Conservation (phyloP, 345 rosid genomes). For the Citrus inodora region DNA sequence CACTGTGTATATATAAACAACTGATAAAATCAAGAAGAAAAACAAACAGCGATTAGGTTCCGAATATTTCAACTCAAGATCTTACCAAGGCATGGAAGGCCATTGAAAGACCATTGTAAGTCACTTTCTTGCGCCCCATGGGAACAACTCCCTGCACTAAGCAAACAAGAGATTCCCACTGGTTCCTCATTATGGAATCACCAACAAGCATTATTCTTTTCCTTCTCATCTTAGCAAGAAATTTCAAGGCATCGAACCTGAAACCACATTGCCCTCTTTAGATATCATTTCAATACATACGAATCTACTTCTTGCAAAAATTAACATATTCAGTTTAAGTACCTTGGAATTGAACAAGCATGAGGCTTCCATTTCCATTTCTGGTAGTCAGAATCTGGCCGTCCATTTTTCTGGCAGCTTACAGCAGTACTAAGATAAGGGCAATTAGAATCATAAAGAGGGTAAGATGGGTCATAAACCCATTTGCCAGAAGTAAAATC, state of each 20-base stretch:
- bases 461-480: conserved; percentile 71
- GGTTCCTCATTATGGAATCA: conserved; percentile 97
- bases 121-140: conserved; percentile 54
- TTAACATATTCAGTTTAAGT: neutral
- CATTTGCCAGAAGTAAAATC: conserved; percentile 75
- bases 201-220: conserved; percentile 91
- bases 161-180: conserved; percentile 96
- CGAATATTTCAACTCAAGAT: neutral
- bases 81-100: conserved; percentile 80
- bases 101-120: conserved; percentile 80
- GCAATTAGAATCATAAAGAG: conserved; percentile 75
- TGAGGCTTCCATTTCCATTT: conserved; percentile 91
- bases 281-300: neutral
- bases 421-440: conserved; percentile 80
- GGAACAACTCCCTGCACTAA: conserved; percentile 87
- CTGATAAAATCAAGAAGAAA: neutral
- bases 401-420: conserved; percentile 79
- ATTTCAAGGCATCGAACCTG: conserved; percentile 85
- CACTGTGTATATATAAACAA: neutral
- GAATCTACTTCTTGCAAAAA: neutral
- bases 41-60: no score
- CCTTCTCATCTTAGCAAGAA: conserved; percentile 76
- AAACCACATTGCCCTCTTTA: neutral
- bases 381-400: conserved; percentile 88
- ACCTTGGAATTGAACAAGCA: conserved; percentile 82